Evolutionary conservation across 2,329 filamentous ascomycete genomes (phyloP), one percentile per base, ranked within the genome.

Genomic region (Neonectria sp.): DNA sequence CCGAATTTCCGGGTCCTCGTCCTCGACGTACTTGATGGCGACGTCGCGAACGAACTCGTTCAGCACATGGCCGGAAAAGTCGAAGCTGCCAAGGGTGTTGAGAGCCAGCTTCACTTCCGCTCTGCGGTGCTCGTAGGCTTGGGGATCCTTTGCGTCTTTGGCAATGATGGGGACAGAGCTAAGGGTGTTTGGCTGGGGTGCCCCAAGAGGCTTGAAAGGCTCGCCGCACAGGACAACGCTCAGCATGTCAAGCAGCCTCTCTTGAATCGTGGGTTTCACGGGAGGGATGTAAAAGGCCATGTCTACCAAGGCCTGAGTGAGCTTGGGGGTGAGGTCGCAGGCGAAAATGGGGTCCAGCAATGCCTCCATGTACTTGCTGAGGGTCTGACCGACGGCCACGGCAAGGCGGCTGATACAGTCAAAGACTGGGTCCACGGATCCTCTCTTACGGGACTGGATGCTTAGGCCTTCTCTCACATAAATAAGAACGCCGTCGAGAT

Each of bases 41-140:
- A 99, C 96, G 78, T 99, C 96, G 27, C 96, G 93, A 31, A 99
- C 96, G 74, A 99, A 99, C 79, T 99, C 97, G 76, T 99, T 99
- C 17, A 99, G 84, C 17, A 98, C 93, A 76, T 98, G 95, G 2
- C 94, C 92, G 68, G 88, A 92, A 77, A 99, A 99, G 79, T 99
- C 96, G 76, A 99, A 99, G 78, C 95, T 98, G n/a, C 96, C 97
- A 0, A 99, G 86, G 0, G 97, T 99, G 76, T 97, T 95, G 17
- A 99, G 87, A 4, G 96, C 96, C 59, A 99, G 86, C 71, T 97
- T 97, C 69, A 99, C 93, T 79, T 99, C 95, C 9, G 91, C 86
- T 79, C 97, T 95, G 67, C 92, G 86, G 71, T 90, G 90, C 73
- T 97, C 94, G 69, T 94, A 91, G n/a, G 92, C 92, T 53, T 92